These are phyloP conservation scores for Magnaporthales sp. DNA, from an alignment of 2,329 filamentous ascomycete species.

Conservation along the genomic window DNA sequence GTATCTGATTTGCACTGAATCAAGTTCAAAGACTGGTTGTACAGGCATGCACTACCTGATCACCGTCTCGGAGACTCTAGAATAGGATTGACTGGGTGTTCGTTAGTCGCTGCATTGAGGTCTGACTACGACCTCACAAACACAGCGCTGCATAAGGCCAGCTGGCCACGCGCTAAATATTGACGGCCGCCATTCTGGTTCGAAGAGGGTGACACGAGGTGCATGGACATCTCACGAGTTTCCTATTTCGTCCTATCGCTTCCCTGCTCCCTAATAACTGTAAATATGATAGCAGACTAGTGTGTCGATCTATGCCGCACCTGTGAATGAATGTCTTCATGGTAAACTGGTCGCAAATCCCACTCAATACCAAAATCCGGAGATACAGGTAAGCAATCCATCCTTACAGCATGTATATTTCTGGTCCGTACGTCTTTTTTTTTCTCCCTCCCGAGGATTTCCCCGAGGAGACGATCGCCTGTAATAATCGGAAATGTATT, in stretches of 20 bases:
- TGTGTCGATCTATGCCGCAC: too few relatives aligned
- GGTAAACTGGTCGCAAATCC: too few relatives aligned
- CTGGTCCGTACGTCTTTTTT: not conserved
- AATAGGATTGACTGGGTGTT: not conserved
- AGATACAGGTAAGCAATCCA: not conserved
- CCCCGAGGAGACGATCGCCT: not conserved
- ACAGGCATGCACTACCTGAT: not conserved
- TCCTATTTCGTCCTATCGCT: not conserved
- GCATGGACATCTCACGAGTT: not conserved
- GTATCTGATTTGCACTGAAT: not conserved
- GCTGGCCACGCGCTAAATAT: not conserved
- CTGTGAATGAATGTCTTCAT: not conserved
- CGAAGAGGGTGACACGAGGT: not conserved
- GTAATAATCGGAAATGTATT: not conserved
- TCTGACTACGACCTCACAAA: not conserved
- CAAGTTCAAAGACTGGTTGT: not conserved
- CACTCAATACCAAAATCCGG: too few relatives aligned
- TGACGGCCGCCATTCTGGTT: not conserved
- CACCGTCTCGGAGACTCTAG: not conserved
- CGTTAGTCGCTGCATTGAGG: not conserved
- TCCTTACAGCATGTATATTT: not conserved
- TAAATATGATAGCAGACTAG: not conserved
- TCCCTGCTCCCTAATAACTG: not conserved
- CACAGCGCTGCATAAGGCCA: not conserved
- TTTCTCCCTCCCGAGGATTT: too few relatives aligned